Base-by-base conservation (phyloP, 2,329 filamentous ascomycete genomes). In the Exophiala calicioides region DNA sequence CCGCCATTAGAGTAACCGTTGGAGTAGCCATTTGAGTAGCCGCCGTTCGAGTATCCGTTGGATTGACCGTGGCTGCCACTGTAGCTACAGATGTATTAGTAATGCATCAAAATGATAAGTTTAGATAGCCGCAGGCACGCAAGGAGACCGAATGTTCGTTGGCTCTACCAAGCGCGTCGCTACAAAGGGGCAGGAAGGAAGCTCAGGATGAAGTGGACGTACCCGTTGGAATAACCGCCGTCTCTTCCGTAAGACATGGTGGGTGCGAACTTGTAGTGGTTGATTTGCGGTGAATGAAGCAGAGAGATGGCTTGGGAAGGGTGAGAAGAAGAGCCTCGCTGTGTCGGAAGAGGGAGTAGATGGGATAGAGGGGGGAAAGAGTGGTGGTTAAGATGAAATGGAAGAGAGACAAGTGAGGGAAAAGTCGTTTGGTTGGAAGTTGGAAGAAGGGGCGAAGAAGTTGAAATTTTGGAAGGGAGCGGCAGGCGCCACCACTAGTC, bases 241-340 rank as follows among this genome's bases (percentile, higher is more conserved):
- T 75, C 74, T 54, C 74, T 69, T 57, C 68, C 78, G 80, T 88
- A 86, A 71, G 85, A 87, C 85, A 88, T 88, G 66, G 64, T 79
- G 64, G 47, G 61, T 52, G 52, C 51, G 50, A 56, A 57, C 54
- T 56, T 52, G 40, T 51, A 42, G 32, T 18, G 44, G 24, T 20
- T 15, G 45, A 38, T 38, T 41, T 30, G 45, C 53, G 26, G 46
- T 47, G 27, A 48, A 24, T 33, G 26, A 33, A 43, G 53, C 36
- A 42, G 45, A 47, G 51, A 55, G 38, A 35, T 36, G 31, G 38
- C 37, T 48, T 40, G 23, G 47, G 44, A 33, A 38, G 33, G 41
- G 42, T 51, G 40, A 52, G 51, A 59, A 56, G 53, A 53, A 45
- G 45, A 53, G 53, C 16, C 10, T 29, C 32, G 20, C 32, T 7